Conservation (phyloP, 768 basidiomycete species). For the Tephrocybe sp. region DNA sequence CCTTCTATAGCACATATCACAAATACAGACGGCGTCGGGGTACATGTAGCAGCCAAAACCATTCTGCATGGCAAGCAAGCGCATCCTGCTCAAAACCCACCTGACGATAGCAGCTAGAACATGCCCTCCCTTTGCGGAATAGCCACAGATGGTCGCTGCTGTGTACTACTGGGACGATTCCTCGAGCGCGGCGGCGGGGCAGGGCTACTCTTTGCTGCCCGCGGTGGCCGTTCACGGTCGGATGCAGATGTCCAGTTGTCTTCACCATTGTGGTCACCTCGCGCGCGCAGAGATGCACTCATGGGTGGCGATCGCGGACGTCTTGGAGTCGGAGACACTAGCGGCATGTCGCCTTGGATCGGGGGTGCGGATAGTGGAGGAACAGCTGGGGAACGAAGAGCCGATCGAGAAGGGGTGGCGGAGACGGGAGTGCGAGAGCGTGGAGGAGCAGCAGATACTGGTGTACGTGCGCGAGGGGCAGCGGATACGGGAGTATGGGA, state of each 20-base stretch:
- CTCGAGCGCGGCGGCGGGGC: slow-evolving; percentile 65
- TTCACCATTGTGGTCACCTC: slow-evolving; percentile 22
- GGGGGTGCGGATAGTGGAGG: slow-evolving; percentile 22
- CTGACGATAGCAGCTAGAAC: slow-evolving; percentile 12
- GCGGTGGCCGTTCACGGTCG: slow-evolving; percentile 27
- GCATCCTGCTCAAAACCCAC: not conserved
- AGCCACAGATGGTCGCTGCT: slow-evolving; percentile 50
- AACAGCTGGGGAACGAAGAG: slow-evolving; percentile 13
- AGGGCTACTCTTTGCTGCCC: slow-evolving; percentile 39
- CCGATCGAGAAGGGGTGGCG: slow-evolving; percentile 14
- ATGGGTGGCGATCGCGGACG: slow-evolving; percentile 31
- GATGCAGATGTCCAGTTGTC: slow-evolving; percentile 11
- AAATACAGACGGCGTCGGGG: too few relatives aligned
- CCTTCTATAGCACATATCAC: too few relatives aligned
- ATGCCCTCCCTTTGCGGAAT: slow-evolving; percentile 44
- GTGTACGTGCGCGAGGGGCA: slow-evolving; percentile 66
- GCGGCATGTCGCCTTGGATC: slow-evolving; percentile 17
- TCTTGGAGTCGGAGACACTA: slow-evolving; percentile 33
- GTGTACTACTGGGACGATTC: slow-evolving; percentile 62
- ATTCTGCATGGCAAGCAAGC: too few relatives aligned
- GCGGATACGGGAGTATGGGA: slow-evolving; percentile 29
- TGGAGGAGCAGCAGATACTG: slow-evolving; percentile 18
- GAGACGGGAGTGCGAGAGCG: slow-evolving; percentile 19
- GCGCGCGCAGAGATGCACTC: slow-evolving; percentile 20
- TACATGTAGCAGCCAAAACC: too few relatives aligned